These are phyloP conservation scores for Alternaria rosae DNA, from an alignment of 2,329 filamentous ascomycete genomes.

Conservation along the genomic window DNA sequence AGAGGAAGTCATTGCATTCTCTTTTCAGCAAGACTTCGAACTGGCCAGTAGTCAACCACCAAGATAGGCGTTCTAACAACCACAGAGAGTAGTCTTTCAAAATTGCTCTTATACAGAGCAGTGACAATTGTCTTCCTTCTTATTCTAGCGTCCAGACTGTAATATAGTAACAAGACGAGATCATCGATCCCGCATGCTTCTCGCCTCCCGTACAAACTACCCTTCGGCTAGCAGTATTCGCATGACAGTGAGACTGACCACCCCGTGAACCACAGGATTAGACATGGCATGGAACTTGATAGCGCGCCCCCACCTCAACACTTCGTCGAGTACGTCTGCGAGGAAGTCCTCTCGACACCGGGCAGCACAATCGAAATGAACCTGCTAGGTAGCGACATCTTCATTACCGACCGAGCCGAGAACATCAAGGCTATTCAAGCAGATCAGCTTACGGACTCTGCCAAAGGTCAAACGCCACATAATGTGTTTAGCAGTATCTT, in stretches of 20 bases:
- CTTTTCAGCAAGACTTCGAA: background rate
- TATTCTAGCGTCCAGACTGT: background rate
- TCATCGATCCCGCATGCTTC: constrained; percentile 3
- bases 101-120: background rate
- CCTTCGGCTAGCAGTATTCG: background rate
- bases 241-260: constrained; percentile 2
- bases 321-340: constrained; percentile 14
- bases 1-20: background rate
- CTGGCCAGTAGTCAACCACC: background rate
- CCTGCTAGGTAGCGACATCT: constrained; percentile 9
- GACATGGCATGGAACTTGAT: constrained; percentile 15
- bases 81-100: background rate
- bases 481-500: constrained; percentile 15
- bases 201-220: constrained; percentile 6
- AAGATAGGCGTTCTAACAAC: constrained; percentile 4
- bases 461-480: constrained; percentile 11
- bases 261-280: background rate
- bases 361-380: constrained; percentile 15
- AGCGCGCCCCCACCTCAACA: constrained; percentile 7
- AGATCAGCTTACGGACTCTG: constrained; percentile 10
- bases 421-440: constrained; percentile 18
- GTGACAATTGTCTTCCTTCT: background rate
- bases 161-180: constrained; percentile 1
- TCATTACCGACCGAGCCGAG: constrained; percentile 14
- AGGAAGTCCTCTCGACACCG: constrained; percentile 8